A percentile compares a stretch with the other conserved stretches of the same genome.
phyloP scores from a whole-genome alignment of 352 stramenopile species.

The Lagenidium sp. region DNA sequence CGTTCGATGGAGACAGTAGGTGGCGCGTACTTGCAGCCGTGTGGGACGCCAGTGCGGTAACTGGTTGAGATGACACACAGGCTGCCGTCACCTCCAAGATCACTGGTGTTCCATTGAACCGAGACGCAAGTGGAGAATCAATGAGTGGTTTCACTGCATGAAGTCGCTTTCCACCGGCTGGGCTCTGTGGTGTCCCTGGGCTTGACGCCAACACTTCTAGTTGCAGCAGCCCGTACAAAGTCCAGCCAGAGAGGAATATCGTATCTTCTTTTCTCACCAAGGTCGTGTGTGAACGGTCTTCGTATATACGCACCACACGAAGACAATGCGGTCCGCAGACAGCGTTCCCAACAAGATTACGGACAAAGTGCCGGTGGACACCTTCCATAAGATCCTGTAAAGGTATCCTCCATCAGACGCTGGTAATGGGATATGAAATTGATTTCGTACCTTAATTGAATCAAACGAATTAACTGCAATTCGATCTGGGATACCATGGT shows the following conservation, averaged over 20 bases:
- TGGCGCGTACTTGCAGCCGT: too few species aligned
- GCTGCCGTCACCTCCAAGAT: conserved; percentile 14
- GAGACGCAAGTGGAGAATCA: not conserved
- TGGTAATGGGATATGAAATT: not conserved
- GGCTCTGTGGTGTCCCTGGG: not conserved
- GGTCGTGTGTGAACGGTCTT: conserved; percentile 17
- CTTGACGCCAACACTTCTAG: conserved; percentile 4
- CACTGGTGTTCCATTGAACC: conserved; percentile 4
- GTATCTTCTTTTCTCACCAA: conserved; percentile 6
- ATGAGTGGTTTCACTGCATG: not conserved
- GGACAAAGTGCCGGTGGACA: conserved; percentile 50
- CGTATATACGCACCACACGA: conserved; percentile 22
- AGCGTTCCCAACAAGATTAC: conserved; percentile 24
- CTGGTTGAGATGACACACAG: too few species aligned
- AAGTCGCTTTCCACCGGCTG: conserved; percentile 5
- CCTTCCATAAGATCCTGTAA: conserved; percentile 32
- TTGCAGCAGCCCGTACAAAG: conserved; percentile 8
- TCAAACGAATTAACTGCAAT: conserved; percentile 35
- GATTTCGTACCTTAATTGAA: conserved; percentile 15
- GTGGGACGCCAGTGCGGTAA: too few species aligned
- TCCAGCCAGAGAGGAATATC: conserved; percentile 10
- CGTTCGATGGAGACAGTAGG: too few species aligned
- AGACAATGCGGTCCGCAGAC: conserved; percentile 31
- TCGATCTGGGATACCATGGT: conserved; percentile 12
- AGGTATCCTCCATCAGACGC: not conserved